Conservation (phyloP, 371 early-diverging fungal genomes). For the Dinochytrium kinnereticum region DNA sequence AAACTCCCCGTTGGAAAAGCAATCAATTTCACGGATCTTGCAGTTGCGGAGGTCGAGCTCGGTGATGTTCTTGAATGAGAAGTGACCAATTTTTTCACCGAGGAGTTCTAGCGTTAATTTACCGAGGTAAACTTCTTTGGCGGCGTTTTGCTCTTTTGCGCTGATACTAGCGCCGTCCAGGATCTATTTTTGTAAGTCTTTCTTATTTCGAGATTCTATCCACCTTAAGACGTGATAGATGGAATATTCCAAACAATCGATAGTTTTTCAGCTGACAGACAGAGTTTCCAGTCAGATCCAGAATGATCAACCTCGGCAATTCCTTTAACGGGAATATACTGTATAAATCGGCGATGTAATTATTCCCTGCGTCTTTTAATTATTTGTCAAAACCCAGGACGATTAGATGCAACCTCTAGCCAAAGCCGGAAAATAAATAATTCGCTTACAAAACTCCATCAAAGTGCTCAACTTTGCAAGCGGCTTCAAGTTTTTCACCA, state of each 20-base stretch:
- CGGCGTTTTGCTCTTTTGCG: conserved; percentile 47
- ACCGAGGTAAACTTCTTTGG: conserved; percentile 58
- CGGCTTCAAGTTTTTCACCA: conserved; percentile 44
- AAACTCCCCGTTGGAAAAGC: conserved; percentile 51
- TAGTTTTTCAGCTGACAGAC: conserved; percentile 50
- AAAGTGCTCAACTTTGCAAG: conserved; percentile 49
- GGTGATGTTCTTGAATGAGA: conserved; percentile 53
- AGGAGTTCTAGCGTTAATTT: conserved; percentile 60
- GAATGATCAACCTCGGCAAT: conserved; percentile 55
- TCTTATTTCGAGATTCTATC: background rate
- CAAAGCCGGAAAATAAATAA: background rate
- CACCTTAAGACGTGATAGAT: conserved; percentile 56
- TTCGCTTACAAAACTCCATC: conserved; percentile 58
- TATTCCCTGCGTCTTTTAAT: conserved; percentile 59
- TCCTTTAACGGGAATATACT: conserved; percentile 61
- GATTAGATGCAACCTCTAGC: background rate
- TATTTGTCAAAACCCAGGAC: too few relatives aligned
- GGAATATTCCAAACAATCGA: conserved; percentile 58
- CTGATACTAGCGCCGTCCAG: conserved; percentile 57
- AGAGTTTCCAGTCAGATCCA: conserved; percentile 58
- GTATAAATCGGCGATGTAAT: conserved; percentile 50
- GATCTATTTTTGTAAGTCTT: conserved; percentile 37
- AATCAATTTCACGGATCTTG: conserved; percentile 60
- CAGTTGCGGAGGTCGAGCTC: conserved; percentile 62
- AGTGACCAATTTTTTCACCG: conserved; percentile 59